Percentiles rank a stretch among this genome's conserved stretches.
Evolutionary conservation across 805 yeast genomes (phyloP).

Genomic region (Alloascoidea africana): DNA sequence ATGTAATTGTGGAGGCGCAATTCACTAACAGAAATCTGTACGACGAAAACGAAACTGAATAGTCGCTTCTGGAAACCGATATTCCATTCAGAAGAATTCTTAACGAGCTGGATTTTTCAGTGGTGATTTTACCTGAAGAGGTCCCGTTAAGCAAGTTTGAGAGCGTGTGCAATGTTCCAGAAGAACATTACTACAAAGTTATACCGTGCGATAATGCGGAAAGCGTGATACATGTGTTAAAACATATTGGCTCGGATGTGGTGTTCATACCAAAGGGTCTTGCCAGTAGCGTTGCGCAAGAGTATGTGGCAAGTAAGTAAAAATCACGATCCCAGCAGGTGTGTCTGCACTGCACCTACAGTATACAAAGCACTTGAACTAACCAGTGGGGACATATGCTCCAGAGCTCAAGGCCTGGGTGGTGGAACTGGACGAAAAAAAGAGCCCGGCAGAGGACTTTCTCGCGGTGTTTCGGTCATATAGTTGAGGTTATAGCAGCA

Average conservation of each 20-base stretch:
- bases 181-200: constrained; percentile 16
- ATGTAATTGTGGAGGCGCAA: too few relatives aligned
- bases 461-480: too few relatives aligned
- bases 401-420: too few relatives aligned
- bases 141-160: constrained; percentile 9
- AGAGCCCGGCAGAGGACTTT: too few relatives aligned
- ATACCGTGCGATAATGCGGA: constrained; percentile 30
- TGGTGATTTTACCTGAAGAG: constrained; percentile 20
- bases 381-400: too few relatives aligned
- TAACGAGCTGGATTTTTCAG: constrained; percentile 9
- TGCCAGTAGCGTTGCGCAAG: constrained; percentile 11
- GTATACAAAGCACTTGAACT: too few relatives aligned
- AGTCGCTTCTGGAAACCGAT: too few relatives aligned
- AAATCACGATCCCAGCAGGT: constrained; percentile 11
- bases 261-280: constrained; percentile 14
- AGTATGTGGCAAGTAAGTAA: constrained; percentile 21
- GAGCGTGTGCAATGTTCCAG: constrained; percentile 10
- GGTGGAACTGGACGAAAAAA: too few relatives aligned
- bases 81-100: constrained; percentile 14
- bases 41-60: too few relatives aligned
- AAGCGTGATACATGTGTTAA: constrained; percentile 40
- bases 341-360: too few relatives aligned
- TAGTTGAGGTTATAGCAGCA: too few relatives aligned
- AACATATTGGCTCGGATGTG: constrained; percentile 27
- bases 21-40: too few relatives aligned